Conservation (phyloP, 108 stramenopile genomes). For the Stephanodiscus minutulus region DNA sequence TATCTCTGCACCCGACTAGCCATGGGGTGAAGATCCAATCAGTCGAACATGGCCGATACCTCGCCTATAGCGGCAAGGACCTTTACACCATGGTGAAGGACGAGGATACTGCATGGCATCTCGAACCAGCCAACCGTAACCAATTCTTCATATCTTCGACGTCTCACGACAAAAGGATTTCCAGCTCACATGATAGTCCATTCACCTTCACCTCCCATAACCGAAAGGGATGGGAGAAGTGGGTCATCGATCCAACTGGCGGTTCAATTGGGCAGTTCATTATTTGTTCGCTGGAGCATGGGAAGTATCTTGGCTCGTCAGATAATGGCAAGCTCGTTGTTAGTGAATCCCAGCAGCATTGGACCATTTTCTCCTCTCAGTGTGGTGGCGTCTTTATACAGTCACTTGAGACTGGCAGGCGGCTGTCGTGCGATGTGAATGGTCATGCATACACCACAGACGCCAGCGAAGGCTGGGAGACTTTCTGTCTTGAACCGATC, state of each 20-base stretch:
- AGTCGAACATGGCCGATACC: conserved; percentile 22
- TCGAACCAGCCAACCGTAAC: conserved; percentile 26
- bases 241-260: conserved; percentile 17
- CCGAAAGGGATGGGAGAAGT: conserved; percentile 28
- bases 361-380: conserved; percentile 13
- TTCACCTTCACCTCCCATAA: conserved; percentile 18
- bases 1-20: conserved; percentile 1
- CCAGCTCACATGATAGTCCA: conserved; percentile 11
- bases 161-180: conserved; percentile 25
- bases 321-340: conserved; percentile 12
- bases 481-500: conserved; percentile 30
- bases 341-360: conserved; percentile 17
- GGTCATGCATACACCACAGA: conserved; percentile 6
- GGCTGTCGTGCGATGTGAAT: conserved; percentile 9
- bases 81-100: conserved; percentile 24
- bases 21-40: conserved; percentile 24
- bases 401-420: neutral
- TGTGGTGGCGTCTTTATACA: conserved; percentile 14
- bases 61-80: conserved; percentile 28
- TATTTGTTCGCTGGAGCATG: conserved; percentile 21
- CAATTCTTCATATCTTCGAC: conserved; percentile 22
- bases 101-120: conserved; percentile 21
- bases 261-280: conserved; percentile 13
- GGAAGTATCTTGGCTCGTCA: conserved; percentile 21
- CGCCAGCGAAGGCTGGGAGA: conserved; percentile 3